A percentile compares a stretch with the other conserved stretches of the same genome.
Evolutionary conservation across 2,329 filamentous ascomycete species (phyloP).

Genomic region (Madurella fahalii): DNA sequence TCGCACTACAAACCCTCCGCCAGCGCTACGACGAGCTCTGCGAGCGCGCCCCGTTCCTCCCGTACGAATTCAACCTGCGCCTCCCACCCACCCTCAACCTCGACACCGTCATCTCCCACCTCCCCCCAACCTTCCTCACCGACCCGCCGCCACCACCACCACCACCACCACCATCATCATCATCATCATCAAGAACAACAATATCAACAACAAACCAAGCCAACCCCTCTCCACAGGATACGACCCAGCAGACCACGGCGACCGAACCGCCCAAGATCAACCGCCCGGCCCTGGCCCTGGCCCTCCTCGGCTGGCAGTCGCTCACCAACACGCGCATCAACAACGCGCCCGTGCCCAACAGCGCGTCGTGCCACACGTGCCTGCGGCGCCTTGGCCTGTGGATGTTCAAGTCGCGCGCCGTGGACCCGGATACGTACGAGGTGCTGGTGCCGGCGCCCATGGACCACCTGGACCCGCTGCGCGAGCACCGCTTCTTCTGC

Average conservation of each 20-base stretch:
- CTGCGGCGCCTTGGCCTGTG: conserved; percentile 85
- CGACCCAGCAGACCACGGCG: not conserved
- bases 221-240: conserved; percentile 29
- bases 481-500: conserved; percentile 78
- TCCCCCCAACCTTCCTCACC: conserved; percentile 54
- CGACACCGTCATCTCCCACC: conserved; percentile 45
- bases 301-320: conserved; percentile 74
- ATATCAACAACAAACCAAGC: conserved; percentile 28
- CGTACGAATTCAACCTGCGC: conserved; percentile 59
- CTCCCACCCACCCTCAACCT: conserved; percentile 52
- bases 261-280: conserved; percentile 39
- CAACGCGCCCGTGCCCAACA: conserved; percentile 59
- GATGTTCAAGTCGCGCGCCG: conserved; percentile 80
- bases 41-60: conserved; percentile 51
- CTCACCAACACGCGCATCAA: conserved; percentile 43
- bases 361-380: conserved; percentile 79
- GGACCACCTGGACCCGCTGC: conserved; percentile 62
- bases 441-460: conserved; percentile 58
- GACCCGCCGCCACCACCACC: conserved; percentile 35
- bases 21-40: conserved; percentile 63
- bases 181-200: conserved; percentile 5
- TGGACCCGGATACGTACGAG: conserved; percentile 48
- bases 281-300: conserved; percentile 61
- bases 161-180: not conserved
- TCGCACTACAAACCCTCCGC: conserved; percentile 55